Evolutionary conservation across 331 rosid genomes (phyloP).

Genomic region (Ulmus americana): DNA sequence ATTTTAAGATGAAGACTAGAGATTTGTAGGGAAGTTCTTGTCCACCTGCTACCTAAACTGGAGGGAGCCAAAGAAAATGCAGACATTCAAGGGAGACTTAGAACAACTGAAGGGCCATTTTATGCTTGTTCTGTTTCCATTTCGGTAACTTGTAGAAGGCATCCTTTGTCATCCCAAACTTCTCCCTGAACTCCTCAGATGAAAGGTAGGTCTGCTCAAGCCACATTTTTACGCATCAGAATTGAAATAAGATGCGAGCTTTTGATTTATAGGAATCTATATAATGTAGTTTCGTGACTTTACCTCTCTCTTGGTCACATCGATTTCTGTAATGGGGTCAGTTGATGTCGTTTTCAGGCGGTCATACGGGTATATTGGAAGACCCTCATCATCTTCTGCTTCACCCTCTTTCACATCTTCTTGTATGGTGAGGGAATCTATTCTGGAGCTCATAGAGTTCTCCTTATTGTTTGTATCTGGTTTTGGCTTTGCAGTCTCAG

Average conservation of each 20-base stretch:
- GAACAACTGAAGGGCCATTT: conserved; percentile 83
- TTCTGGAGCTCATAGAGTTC: conserved; percentile 44
- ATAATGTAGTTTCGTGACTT: conserved; percentile 19
- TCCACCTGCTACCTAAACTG: conserved; percentile 48
- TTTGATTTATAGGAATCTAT: background rate
- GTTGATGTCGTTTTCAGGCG: conserved; percentile 53
- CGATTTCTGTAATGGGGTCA: conserved; percentile 67
- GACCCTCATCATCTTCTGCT: conserved; percentile 77
- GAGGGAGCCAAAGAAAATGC: conserved; percentile 34
- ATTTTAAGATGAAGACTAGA: conserved; percentile 2
- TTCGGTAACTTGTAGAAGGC: conserved; percentile 83
- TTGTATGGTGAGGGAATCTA: conserved; percentile 66
- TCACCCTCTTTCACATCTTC: conserved; percentile 88
- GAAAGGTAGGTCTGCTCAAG: conserved; percentile 73
- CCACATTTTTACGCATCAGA: conserved; percentile 30
- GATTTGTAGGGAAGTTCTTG: conserved; percentile 32
- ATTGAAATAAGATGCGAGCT: conserved; percentile 14
- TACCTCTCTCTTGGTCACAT: conserved; percentile 93
- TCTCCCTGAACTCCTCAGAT: conserved; percentile 69
- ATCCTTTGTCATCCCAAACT: conserved; percentile 63
- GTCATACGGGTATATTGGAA: conserved; percentile 64
- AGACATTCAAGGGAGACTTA: conserved; percentile 36
- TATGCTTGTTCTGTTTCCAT: conserved; percentile 97
- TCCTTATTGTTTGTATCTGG: conserved; percentile 44
- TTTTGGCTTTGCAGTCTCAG: conserved; percentile 42